These are phyloP conservation scores for Tulasnella sp. DNA, from an alignment of 768 basidiomycete genomes.

Conservation along the genomic window DNA sequence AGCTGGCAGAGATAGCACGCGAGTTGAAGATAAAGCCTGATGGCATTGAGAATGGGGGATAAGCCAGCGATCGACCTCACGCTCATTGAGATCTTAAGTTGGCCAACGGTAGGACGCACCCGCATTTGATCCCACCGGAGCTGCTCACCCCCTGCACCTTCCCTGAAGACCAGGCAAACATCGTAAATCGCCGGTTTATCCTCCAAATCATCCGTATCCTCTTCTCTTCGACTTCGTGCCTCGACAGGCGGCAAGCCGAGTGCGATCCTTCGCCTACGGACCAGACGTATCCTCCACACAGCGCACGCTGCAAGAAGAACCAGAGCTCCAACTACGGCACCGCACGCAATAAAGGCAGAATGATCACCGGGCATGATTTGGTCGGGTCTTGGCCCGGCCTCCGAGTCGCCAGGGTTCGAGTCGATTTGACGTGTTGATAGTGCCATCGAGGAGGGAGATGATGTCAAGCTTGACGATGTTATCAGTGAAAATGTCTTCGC, in stretches of 20 bases:
- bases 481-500: not conserved
- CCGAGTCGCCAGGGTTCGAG: not conserved
- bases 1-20: not conserved
- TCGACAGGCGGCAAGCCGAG: not conserved
- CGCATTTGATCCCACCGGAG: not conserved
- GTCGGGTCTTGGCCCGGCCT: not conserved
- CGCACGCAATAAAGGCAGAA: not conserved
- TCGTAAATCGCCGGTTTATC: not conserved
- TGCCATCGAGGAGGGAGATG: not conserved
- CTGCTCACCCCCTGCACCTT: not conserved
- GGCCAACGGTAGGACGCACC: not conserved
- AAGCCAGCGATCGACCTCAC: not conserved
- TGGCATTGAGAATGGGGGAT: not conserved
- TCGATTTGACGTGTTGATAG: not conserved
- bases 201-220: not conserved
- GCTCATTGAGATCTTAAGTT: not conserved
- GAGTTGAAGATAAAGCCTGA: not conserved
- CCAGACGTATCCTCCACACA: not conserved
- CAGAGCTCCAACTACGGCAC: not conserved
- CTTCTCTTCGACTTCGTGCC: not conserved
- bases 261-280: not conserved
- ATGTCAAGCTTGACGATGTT: not conserved
- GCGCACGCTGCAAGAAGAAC: not conserved
- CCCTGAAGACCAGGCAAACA: not conserved
- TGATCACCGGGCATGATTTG: not conserved